phyloP scores from a whole-genome alignment of 192 early-diverging fungal genomes.

The Mortierella antarctica region DNA sequence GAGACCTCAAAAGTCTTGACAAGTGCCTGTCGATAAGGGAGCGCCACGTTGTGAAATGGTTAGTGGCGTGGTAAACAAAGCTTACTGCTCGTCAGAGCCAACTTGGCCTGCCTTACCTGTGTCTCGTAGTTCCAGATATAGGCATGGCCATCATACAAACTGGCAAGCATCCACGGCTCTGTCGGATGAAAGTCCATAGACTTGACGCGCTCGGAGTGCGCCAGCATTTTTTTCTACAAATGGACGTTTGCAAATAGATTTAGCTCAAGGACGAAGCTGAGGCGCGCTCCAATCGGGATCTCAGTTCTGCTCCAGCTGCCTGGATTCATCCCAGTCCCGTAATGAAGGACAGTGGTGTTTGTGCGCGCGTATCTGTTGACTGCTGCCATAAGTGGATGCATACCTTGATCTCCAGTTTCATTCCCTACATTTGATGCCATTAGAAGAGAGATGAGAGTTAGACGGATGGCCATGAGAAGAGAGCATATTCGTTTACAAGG shows the following conservation, averaged over 20 bases:
- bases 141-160: conserved; percentile 95
- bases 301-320: neutral
- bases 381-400: neutral
- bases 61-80: neutral
- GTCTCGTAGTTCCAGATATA: conserved; percentile 99
- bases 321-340: neutral
- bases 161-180: conserved; percentile 97
- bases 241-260: neutral
- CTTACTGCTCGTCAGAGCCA: neutral
- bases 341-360: no score
- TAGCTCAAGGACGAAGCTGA: neutral
- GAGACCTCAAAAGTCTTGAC: conserved; percentile 98
- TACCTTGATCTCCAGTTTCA: conserved; percentile 59
- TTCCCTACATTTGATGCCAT: conserved; percentile 20
- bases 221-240: conserved; percentile 65
- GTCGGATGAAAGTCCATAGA: conserved; percentile 98
- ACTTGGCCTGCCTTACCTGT: conserved; percentile 70
- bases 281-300: neutral
- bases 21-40: conserved; percentile 65
- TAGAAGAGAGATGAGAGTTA: neutral
- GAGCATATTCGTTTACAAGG: no score
- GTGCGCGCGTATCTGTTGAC: neutral
- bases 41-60: neutral
- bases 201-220: conserved; percentile 95
- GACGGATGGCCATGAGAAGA: neutral